Percentiles rank a stretch among this genome's conserved stretches.
phyloP scores from a whole-genome alignment of 1,139 yeast genomes.

The Blastobotrys indianensis region DNA sequence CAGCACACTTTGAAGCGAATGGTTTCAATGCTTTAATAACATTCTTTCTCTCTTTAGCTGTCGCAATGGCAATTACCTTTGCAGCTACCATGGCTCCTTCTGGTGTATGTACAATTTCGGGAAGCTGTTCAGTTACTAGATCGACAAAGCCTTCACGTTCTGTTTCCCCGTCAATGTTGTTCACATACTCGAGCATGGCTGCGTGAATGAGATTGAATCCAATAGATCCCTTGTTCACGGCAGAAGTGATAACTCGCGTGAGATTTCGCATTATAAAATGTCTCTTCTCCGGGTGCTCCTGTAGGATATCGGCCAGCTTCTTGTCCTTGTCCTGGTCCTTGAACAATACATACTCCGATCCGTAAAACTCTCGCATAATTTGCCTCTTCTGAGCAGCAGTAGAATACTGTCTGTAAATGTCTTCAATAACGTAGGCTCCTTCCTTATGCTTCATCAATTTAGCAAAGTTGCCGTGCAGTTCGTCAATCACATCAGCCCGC shows the following conservation, averaged over 20 bases:
- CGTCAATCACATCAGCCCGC: slow-evolving; percentile 68
- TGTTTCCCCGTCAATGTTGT: slow-evolving; percentile 55
- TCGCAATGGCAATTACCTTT: slow-evolving; percentile 70
- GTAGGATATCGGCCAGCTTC: slow-evolving; percentile 60
- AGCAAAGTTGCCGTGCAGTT: slow-evolving; percentile 83
- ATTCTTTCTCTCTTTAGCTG: slow-evolving; percentile 85
- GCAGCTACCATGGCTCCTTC: slow-evolving; percentile 93
- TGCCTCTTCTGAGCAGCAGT: slow-evolving; percentile 79
- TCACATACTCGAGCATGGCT: slow-evolving; percentile 84
- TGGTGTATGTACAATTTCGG: slow-evolving; percentile 90
- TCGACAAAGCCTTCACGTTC: slow-evolving; percentile 82
- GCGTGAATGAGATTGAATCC: slow-evolving; percentile 96
- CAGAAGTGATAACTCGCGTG: slow-evolving; percentile 76
- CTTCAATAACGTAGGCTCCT: slow-evolving; percentile 98
- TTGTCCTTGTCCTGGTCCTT: slow-evolving; percentile 59
- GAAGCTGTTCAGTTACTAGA: slow-evolving; percentile 77
- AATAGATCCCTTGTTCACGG: slow-evolving; percentile 91
- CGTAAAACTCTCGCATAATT: slow-evolving; percentile 95
- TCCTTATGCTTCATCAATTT: slow-evolving; percentile 94
- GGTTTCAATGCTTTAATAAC: slow-evolving; percentile 66
- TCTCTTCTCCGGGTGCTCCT: slow-evolving; percentile 75
- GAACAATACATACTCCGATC: slow-evolving; percentile 91
- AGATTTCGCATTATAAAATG: slow-evolving; percentile 70
- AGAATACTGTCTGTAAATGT: slow-evolving; percentile 79
- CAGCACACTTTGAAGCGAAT: slow-evolving; percentile 67